phyloP scores from a whole-genome alignment of 176 grass and related monocot species.

The Oryza officinalis region DNA sequence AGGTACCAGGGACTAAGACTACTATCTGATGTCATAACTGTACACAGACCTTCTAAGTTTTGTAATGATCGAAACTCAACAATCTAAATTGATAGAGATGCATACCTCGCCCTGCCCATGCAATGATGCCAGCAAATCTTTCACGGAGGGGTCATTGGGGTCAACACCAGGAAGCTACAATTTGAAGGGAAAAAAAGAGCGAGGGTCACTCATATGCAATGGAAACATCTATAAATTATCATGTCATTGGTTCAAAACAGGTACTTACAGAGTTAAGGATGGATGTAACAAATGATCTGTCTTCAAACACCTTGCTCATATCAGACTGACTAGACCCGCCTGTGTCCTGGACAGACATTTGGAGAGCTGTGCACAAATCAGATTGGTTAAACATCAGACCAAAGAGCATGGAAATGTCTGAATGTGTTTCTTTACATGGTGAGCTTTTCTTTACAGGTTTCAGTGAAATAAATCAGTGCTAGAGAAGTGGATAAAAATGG shows the following conservation, averaged over 20 bases:
- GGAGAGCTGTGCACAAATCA: conserved; percentile 61
- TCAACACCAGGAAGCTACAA: conserved; percentile 97
- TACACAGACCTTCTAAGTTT: background rate
- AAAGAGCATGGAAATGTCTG: conserved; percentile 11
- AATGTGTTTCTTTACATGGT: background rate
- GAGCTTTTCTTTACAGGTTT: background rate
- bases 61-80: background rate
- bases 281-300: conserved; percentile 95
- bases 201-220: background rate
- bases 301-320: conserved; percentile 87
- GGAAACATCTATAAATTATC: conserved; percentile 8
- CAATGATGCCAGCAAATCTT: conserved; percentile 87
- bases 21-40: background rate
- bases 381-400: conserved; percentile 7
- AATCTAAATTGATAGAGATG: background rate
- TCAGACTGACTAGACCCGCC: conserved; percentile 64
- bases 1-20: background rate
- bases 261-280: conserved; percentile 79
- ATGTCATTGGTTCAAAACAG: conserved; percentile 9
- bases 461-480: background rate
- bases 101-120: conserved; percentile 76
- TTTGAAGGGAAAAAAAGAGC: conserved; percentile 15
- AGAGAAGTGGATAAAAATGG: background rate
- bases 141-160: conserved; percentile 94
- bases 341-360: conserved; percentile 92